Conservation (phyloP, 2,329 filamentous ascomycete genomes). For the Paradendryphiella salina region DNA sequence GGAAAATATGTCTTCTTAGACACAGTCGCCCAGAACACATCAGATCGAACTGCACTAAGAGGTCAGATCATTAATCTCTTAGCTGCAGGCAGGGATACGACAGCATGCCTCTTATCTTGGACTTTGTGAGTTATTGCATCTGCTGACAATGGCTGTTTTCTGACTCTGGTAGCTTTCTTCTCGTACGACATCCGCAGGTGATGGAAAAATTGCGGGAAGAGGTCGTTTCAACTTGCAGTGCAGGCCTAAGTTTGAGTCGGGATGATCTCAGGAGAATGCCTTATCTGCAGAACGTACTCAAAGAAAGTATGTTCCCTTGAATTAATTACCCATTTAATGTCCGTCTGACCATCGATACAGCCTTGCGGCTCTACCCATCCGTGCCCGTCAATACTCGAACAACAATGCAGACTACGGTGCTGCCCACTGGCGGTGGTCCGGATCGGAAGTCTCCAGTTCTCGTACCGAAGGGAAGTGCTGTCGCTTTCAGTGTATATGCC, state of each 20-base stretch:
- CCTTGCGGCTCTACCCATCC: slow-evolving; percentile 33
- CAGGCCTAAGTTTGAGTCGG: slow-evolving; percentile 50
- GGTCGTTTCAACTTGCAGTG: slow-evolving; percentile 21
- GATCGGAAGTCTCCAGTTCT: slow-evolving; percentile 37
- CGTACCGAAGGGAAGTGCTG: slow-evolving; percentile 19
- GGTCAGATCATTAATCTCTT: slow-evolving; percentile 49
- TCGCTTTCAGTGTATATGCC: slow-evolving; percentile 26
- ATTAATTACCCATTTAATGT: too few relatives aligned
- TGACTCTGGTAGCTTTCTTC: slow-evolving; percentile 22
- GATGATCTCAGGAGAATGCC: slow-evolving; percentile 45
- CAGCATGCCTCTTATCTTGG: slow-evolving; percentile 37
- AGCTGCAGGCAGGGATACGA: slow-evolving; percentile 39
- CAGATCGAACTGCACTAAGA: slow-evolving; percentile 45
- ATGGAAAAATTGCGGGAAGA: slow-evolving; percentile 43
- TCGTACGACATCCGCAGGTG: slow-evolving; percentile 43
- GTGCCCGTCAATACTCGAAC: slow-evolving; percentile 35
- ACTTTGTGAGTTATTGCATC: slow-evolving; percentile 18
- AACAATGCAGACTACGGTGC: neutral
- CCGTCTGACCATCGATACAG: slow-evolving; percentile 1
- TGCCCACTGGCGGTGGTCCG: slow-evolving; percentile 21
- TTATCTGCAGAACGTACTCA: slow-evolving; percentile 34
- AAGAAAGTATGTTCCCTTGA: slow-evolving; percentile 45
- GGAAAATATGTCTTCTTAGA: slow-evolving; percentile 47
- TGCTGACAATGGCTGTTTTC: neutral
- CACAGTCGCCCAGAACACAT: slow-evolving; percentile 41